These are phyloP conservation scores for Ustilago curta DNA, from an alignment of 1,284 basidiomycete species.

Conservation along the genomic window DNA sequence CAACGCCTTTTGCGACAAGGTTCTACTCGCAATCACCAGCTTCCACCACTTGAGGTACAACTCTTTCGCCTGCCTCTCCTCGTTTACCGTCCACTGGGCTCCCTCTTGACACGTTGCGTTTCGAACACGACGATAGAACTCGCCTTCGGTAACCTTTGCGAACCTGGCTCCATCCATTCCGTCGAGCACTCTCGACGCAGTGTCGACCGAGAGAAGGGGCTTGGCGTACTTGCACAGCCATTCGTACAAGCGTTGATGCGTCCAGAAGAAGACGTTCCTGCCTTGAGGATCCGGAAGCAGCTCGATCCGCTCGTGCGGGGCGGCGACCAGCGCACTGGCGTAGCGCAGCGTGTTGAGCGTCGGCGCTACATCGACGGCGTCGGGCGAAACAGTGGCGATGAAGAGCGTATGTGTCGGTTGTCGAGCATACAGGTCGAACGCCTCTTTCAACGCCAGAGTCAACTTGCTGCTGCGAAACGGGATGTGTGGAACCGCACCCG, in stretches of 20 bases:
- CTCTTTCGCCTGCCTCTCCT: constrained; percentile 14
- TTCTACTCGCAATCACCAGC: constrained; percentile 27
- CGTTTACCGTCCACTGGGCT: neutral
- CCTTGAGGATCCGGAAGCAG: constrained; percentile 19
- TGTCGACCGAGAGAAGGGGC: neutral
- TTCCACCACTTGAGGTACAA: constrained; percentile 44
- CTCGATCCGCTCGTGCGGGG: constrained; percentile 11
- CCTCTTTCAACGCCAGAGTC: constrained; percentile 41
- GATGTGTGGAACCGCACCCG: constrained; percentile 17
- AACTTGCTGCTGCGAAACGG: constrained; percentile 38
- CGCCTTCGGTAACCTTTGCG: constrained; percentile 22
- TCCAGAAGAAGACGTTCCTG: constrained; percentile 31
- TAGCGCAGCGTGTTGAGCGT: constrained; percentile 38
- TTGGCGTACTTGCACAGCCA: constrained; percentile 29
- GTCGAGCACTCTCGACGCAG: neutral
- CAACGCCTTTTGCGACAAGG: constrained; percentile 26
- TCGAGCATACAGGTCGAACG: constrained; percentile 33
- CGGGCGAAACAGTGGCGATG: constrained; percentile 34
- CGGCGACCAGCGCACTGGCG: constrained; percentile 13
- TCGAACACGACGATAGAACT: constrained; percentile 11
- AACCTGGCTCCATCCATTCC: constrained; percentile 16
- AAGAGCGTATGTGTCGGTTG: constrained; percentile 36
- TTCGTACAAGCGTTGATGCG: neutral
- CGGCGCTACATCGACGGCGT: constrained; percentile 10
- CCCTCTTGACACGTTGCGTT: neutral